Evolutionary conservation across 1,284 basidiomycete species (phyloP).

Genomic region (Grifola frondosa): DNA sequence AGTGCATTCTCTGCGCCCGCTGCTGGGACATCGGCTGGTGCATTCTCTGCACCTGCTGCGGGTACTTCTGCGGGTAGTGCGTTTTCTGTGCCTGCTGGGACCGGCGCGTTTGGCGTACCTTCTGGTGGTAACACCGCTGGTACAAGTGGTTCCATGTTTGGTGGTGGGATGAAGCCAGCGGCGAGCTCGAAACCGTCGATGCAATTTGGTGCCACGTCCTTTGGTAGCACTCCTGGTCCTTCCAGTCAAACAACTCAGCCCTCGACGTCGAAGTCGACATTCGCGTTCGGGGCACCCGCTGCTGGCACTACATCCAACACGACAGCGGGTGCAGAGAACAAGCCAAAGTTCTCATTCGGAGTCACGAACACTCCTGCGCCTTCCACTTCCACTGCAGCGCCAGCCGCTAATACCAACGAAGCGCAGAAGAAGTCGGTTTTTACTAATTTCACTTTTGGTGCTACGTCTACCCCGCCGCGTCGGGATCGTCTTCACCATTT

Average conservation of each 20-base stretch:
- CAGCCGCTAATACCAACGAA: not conserved
- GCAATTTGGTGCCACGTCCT: no score
- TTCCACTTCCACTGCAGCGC: conserved; percentile 14
- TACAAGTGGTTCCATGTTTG: no score
- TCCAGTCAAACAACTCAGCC: no score
- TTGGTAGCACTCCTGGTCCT: no score
- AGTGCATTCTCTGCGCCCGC: conserved; percentile 1
- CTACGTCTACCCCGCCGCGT: no score
- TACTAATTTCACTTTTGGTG: not conserved
- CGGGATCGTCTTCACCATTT: conserved; percentile 3
- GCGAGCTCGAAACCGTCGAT: not conserved
- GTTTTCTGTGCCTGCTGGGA: conserved; percentile 1
- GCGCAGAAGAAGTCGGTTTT: conserved; percentile 1
- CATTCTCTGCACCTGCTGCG: conserved; percentile 3
- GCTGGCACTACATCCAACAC: conserved; percentile 6
- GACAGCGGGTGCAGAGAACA: conserved; percentile 6
- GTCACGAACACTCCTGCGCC: conserved; percentile 20
- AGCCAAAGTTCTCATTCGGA: conserved; percentile 28
- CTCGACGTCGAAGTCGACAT: conserved; percentile 14
- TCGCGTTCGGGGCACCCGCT: conserved; percentile 12
- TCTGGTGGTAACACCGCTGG: no score
- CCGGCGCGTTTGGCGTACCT: conserved; percentile 3
- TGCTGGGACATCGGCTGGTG: conserved; percentile 6
- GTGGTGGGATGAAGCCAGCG: not conserved
- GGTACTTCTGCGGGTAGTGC: conserved; percentile 8